A percentile compares a stretch with the other conserved stretches of the same genome.
These are phyloP conservation scores for Ophiobolus disseminans DNA, from an alignment of 2,329 filamentous ascomycete genomes.

Conservation along the genomic window DNA sequence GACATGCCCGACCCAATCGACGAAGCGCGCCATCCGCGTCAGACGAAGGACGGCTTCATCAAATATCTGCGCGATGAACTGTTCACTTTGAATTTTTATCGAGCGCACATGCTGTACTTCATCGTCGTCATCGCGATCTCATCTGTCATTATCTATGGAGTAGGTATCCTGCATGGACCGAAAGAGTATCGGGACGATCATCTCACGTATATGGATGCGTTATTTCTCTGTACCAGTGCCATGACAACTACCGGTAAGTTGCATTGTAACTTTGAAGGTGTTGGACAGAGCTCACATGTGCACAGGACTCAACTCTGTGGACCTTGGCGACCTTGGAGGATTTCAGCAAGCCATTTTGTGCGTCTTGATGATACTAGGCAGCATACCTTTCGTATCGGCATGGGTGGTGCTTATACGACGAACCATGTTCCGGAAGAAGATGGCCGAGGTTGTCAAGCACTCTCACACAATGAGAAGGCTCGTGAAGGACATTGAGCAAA, in stretches of 20 bases:
- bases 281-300: background rate
- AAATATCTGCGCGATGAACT: slow-evolving; percentile 25
- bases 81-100: slow-evolving; percentile 30
- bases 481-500: slow-evolving; percentile 33
- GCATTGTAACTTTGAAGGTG: background rate
- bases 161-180: slow-evolving; percentile 32
- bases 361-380: slow-evolving; percentile 37
- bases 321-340: slow-evolving; percentile 31
- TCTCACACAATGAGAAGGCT: slow-evolving; percentile 33
- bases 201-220: slow-evolving; percentile 34
- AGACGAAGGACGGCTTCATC: slow-evolving; percentile 25
- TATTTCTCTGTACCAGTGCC: slow-evolving; percentile 38
- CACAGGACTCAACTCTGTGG: slow-evolving; percentile 35
- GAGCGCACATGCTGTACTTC: slow-evolving; percentile 42
- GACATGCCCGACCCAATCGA: slow-evolving; percentile 26
- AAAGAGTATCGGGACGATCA: slow-evolving; percentile 21
- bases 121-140: slow-evolving; percentile 33
- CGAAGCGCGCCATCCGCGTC: slow-evolving; percentile 22
- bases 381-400: slow-evolving; percentile 39
- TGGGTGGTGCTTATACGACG: slow-evolving; percentile 37
- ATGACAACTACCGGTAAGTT: slow-evolving; percentile 40
- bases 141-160: slow-evolving; percentile 39
- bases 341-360: slow-evolving; percentile 40
- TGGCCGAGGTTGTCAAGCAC: slow-evolving; percentile 36
- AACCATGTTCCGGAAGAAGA: slow-evolving; percentile 33